Conservation (phyloP, 805 yeast species). For the Spencermartinsiella europaea region DNA sequence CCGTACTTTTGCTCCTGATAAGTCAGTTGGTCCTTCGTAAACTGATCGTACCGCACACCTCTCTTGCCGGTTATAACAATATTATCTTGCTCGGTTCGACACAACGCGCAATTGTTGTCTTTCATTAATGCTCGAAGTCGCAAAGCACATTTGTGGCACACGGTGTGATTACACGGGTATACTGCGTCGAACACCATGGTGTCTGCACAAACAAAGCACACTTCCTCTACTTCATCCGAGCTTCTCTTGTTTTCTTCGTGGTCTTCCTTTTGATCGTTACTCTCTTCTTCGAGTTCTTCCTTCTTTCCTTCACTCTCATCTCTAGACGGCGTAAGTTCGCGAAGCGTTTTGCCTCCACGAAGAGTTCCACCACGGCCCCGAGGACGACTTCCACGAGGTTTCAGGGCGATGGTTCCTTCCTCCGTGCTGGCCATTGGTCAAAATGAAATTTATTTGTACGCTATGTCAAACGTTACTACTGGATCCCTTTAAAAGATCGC, state of each 20-base stretch:
- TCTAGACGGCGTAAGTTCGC: neutral
- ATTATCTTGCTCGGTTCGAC: constrained; percentile 63
- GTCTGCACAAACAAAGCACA: constrained; percentile 84
- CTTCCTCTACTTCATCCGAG: constrained; percentile 23
- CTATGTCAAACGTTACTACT: no score
- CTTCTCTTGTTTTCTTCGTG: constrained; percentile 2
- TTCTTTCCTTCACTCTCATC: neutral
- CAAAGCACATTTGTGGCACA: constrained; percentile 78
- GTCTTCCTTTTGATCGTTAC: neutral
- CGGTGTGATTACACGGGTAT: constrained; percentile 77
- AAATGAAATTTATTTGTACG: no score
- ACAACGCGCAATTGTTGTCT: constrained; percentile 71
- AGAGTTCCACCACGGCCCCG: no score
- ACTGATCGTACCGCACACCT: constrained; percentile 34
- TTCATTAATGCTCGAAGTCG: constrained; percentile 77
- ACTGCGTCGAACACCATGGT: constrained; percentile 57
- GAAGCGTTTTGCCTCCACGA: no score
- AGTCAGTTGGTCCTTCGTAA: constrained; percentile 32
- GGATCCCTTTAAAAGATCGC: no score
- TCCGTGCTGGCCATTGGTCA: constrained; percentile 3
- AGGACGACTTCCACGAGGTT: neutral
- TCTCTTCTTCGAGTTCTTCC: constrained; percentile 1
- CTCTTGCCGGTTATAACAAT: constrained; percentile 54
- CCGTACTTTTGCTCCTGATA: constrained; percentile 43
- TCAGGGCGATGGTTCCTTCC: constrained; percentile 1